phyloP scores from a whole-genome alignment of 2,329 filamentous ascomycete genomes.

The Harringtonia lauricola region DNA sequence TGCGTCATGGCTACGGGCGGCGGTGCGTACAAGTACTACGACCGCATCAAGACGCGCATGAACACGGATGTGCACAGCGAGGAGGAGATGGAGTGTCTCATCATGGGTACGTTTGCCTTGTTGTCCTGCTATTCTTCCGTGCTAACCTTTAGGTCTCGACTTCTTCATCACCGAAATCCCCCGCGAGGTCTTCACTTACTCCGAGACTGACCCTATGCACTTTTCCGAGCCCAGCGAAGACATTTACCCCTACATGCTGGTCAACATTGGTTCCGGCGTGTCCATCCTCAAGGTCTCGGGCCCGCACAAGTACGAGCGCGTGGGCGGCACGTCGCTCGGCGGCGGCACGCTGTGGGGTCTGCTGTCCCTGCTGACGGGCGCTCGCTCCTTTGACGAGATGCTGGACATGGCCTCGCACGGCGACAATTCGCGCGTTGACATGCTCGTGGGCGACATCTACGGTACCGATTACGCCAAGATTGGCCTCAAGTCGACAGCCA shows the following conservation, averaged over 20 bases:
- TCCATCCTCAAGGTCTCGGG: constrained; percentile 96
- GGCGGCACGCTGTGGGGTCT: constrained; percentile 98
- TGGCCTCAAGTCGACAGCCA: constrained; percentile 87
- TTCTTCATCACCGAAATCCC: constrained; percentile 99
- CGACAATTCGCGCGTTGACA: constrained; percentile 88
- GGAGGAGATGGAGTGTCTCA: constrained; percentile 98
- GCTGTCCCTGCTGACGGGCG: constrained; percentile 83
- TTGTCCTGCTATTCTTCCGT: background rate
- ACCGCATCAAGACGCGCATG: constrained; percentile 72
- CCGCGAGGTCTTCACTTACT: constrained; percentile 93
- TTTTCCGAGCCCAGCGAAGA: constrained; percentile 55
- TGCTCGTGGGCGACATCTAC: constrained; percentile 97
- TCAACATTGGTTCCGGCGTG: constrained; percentile 96
- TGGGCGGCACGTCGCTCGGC: constrained; percentile 88
- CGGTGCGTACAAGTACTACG: constrained; percentile 94
- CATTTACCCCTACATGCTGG: constrained; percentile 92
- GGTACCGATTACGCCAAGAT: constrained; percentile 94
- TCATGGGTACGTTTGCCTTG: constrained; percentile 57
- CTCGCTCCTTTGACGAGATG: constrained; percentile 96
- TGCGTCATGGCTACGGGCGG: constrained; percentile 95
- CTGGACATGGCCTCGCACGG: constrained; percentile 79
- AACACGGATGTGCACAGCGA: constrained; percentile 83
- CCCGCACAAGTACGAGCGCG: constrained; percentile 74
- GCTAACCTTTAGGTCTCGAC: constrained; percentile 58
- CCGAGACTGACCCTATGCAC: constrained; percentile 80